Base-by-base conservation (phyloP, 2,329 filamentous ascomycete species). In the Drechmeria coniospora region DNA sequence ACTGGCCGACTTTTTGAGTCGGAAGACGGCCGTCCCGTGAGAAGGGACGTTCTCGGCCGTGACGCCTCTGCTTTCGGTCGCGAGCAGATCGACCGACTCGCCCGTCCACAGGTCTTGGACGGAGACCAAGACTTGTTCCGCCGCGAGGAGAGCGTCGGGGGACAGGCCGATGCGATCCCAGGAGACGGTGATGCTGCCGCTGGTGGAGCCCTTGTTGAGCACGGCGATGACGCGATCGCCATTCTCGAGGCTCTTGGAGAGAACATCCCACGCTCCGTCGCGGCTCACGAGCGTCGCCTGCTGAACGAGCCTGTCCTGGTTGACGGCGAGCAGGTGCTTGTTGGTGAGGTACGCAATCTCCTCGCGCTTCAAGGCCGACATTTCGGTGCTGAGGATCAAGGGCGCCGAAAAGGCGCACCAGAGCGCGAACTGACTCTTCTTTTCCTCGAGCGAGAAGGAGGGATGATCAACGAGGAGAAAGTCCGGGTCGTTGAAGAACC, bases 241-340 rank as follows among this genome's bases (percentile, higher is more conserved):
- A 28, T 61, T 59, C 6, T 49, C 53, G 10, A 66, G 40, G 30
- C 47, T 56, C 40, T 58, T 58, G 9, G 57, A 59, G 21, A 65
- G 37, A 4, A 64, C 51, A 34, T 65, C 61, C 40, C 57, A 57
- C 4, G 36, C 45, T 1, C 35, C 45, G 32, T 56, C 51, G 18
- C 59, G 56, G 29, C 53, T 60, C 5, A 61, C 59, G 15, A 65
- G 42, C 4, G 62, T 63, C 4, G 58, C 57, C 38, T 61, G 59
- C 36, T 58, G 45, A 12, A 50, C 53, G 5, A 59, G 34, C 4
- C 37, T 36, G 24, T 61, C 58, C 35, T 62, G 57, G 28, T 61
- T 49, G 1, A 61, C 47, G 4, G 42, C 48, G 17, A 61, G 55
- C 23, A 61, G 44, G 11, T 54, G 51, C 29, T 45, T 42, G 32